Evolutionary conservation across 2,329 filamentous ascomycete genomes (phyloP), one percentile per base, ranked within the genome.

Genomic region (Lizonia empirigonia): DNA sequence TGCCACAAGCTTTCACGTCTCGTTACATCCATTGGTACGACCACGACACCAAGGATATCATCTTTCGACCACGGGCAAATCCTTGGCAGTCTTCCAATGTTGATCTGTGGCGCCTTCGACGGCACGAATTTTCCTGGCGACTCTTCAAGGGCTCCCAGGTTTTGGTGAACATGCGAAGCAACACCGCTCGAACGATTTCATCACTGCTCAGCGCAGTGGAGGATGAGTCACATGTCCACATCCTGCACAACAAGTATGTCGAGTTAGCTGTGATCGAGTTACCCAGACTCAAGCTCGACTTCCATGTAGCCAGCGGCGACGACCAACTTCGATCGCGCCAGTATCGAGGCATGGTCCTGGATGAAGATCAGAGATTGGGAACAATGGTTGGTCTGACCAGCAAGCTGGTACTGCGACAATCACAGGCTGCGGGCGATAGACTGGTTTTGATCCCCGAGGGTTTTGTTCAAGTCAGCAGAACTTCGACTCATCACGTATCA

Each of bases 361-460:
- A 72, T 29, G 0, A 36, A 0, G 30, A 64, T 36, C 68, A 71
- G 36, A 39, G 13, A 0, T 55, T 69, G 8, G 63, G 59, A 1
- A 61, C 67, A 22, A 41, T 72, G 2, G 29, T 58, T 18, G 68
- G 69, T 1, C 35, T 72, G 3, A 20, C n/a, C 3, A 68, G 49
- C 33, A 67, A 63, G 16, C 46, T 71, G 13, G 55, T 65, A 6
- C 27, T 53, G 48, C 69, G 39, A 24, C 53, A 9, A 9, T 55
- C 10, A 19, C n/a, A 35, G 6, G 53, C 35, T 8, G 33, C 39
- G 24, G 27, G 50, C 1, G 49, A 67, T 2, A 75, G 77, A 2
- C 72, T 57, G 0, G 74, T 82, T 0, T 46, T 54, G 0, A 75
- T 82, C 7, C 44, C 61, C 0, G 55, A 68, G 12, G 48, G 56